Base-by-base conservation (phyloP, 805 yeast genomes). In the Soucietia sequanensis region DNA sequence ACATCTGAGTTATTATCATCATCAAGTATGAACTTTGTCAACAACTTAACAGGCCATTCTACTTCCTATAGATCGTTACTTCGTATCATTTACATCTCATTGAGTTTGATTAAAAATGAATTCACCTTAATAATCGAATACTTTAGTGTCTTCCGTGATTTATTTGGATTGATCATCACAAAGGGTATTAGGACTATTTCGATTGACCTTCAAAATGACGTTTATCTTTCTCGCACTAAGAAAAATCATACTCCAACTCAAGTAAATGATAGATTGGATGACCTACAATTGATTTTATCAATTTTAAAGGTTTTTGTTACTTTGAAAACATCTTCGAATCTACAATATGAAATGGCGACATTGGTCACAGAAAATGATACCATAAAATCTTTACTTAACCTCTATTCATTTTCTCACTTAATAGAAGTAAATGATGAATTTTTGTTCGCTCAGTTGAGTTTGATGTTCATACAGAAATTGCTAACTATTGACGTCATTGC, bases 401-500 rank as follows among this genome's bases (percentile, higher is more conserved):
- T 85, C 9, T 88, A 80, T 55, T 74, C 93, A 0, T 75, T 79
- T 37, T 75, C 93, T 0, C 85, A 84, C 45, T 57, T 75, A 23
- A 60, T 81, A 25, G 76, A 72, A 42, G 65, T 80, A 5, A 72
- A 79, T 38, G 77, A 72, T 29, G 90, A 84, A 30, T 80, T 81
- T 15, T 63, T 81, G 0, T 76, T 84, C 50, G 91, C 93, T 0
- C 90, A 85, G 43, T 56, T 86, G 26, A 65, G 88, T 7, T 62
- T 90, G 42, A 70, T 78, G 48, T 85, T 77, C 43, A 67, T 89
- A 21, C 76, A 78, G 38, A 93, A 87, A 46, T 64, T 88, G 52
- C 75, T 84, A 44, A 62, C 77, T 1, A 66, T 78, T 8, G 78
- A 76, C 28, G 61, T 59, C 1, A 72, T 88, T 45, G 90, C 95